phyloP scores from a whole-genome alignment of 2,329 filamentous ascomycete species.

The Colletotrichum spinosum region DNA sequence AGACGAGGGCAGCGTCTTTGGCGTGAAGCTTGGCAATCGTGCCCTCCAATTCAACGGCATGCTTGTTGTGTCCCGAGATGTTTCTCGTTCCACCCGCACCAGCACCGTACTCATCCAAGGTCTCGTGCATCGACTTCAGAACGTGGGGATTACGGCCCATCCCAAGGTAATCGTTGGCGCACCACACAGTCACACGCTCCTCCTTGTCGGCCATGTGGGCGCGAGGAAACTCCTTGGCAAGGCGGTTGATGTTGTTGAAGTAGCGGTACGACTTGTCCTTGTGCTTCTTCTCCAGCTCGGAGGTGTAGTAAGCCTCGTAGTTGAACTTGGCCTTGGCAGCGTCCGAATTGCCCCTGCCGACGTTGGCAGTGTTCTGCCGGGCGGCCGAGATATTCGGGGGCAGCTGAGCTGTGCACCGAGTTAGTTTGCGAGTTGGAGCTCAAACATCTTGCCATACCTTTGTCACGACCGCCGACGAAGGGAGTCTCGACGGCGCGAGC shows the following conservation, averaged over 20 bases:
- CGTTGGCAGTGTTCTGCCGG: constrained; percentile 44
- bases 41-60: constrained; percentile 86
- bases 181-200: constrained; percentile 96
- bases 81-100: constrained; percentile 96
- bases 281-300: constrained; percentile 97
- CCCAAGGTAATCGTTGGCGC: constrained; percentile 98
- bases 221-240: constrained; percentile 94
- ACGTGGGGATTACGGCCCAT: constrained; percentile 95
- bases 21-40: constrained; percentile 89
- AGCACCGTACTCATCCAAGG: constrained; percentile 92
- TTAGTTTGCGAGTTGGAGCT: constrained; percentile 36
- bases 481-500: constrained; percentile 79
- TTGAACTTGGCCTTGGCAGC: constrained; percentile 74
- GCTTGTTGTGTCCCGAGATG: constrained; percentile 97
- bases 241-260: constrained; percentile 99
- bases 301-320: constrained; percentile 89
- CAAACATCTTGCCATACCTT: constrained; percentile 54
- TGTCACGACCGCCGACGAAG: constrained; percentile 60
- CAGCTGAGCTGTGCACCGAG: constrained; percentile 46
- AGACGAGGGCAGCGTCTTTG: constrained; percentile 92
- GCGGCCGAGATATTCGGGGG: constrained; percentile 46
- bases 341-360: constrained; percentile 35
- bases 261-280: constrained; percentile 99
- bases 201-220: constrained; percentile 89
- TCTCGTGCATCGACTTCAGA: constrained; percentile 92